These are phyloP conservation scores for Phialophora tarda DNA, from an alignment of 2,329 filamentous ascomycete species.

Conservation along the genomic window DNA sequence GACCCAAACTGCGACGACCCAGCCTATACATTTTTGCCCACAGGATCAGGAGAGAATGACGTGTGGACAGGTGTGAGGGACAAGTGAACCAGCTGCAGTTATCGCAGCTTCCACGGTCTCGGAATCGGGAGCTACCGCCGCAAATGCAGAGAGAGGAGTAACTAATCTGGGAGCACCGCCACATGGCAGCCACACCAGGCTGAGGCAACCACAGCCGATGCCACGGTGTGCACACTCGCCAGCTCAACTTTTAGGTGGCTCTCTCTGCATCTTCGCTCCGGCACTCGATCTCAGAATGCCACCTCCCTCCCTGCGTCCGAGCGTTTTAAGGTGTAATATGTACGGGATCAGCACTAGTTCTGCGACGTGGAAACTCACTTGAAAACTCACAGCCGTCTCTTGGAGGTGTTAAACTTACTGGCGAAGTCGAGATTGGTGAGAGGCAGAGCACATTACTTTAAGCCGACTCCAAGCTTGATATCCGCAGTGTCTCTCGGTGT, in stretches of 20 bases:
- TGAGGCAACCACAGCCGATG: constrained; percentile 3
- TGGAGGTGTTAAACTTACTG: not conserved
- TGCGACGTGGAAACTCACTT: not conserved
- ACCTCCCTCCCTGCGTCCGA: not conserved
- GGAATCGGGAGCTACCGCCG: constrained; percentile 4
- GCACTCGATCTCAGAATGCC: not conserved
- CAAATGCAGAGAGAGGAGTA: constrained; percentile 8
- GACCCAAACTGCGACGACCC: constrained; percentile 38
- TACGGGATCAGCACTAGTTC: not conserved
- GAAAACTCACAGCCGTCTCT: not conserved
- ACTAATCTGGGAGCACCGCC: not conserved
- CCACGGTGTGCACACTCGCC: too few relatives aligned
- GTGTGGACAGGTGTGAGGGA: constrained; percentile 22
- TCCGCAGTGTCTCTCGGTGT: not conserved
- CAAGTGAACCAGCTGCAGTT: constrained; percentile 20
- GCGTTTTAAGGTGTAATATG: not conserved
- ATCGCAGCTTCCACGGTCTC: constrained; percentile 18
- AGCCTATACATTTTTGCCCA: constrained; percentile 39
- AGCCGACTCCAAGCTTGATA: not conserved
- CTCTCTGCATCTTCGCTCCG: not conserved
- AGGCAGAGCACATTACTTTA: not conserved
- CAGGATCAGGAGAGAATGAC: constrained; percentile 18
- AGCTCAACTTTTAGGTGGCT: not conserved
- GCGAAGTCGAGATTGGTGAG: not conserved
- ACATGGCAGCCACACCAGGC: not conserved